Conservation (phyloP, 441 rosid species). For the Aquilaria agallochum region DNA sequence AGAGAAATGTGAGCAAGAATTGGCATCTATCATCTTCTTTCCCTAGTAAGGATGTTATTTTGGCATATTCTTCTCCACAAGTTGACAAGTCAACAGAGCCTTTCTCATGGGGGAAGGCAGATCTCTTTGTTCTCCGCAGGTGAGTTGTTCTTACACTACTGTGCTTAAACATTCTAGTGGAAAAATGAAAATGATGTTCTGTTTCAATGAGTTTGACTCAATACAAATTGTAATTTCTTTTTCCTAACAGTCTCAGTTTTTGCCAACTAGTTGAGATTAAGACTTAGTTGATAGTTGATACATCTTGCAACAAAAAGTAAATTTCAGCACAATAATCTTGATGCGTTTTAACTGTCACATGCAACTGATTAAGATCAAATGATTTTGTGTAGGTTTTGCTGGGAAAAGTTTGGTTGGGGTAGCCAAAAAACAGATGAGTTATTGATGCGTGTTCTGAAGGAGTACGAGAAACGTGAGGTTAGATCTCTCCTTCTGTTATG, state of each 20-base stretch:
- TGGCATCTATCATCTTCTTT: constrained; percentile 91
- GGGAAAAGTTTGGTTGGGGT: constrained; percentile 94
- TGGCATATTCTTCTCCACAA: constrained; percentile 83
- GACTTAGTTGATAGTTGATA: no score
- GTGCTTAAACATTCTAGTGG: no score
- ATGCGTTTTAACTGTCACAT: no score
- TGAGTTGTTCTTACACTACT: constrained; percentile 27
- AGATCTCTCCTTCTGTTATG: constrained; percentile 6
- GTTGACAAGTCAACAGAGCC: constrained; percentile 90
- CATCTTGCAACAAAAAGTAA: no score
- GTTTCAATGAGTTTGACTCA: neutral
- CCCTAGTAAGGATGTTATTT: constrained; percentile 82
- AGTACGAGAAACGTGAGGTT: constrained; percentile 92
- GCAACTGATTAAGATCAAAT: no score
- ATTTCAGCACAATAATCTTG: no score
- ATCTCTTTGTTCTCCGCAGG: constrained; percentile 74
- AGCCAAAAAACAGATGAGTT: constrained; percentile 80
- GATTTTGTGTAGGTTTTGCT: constrained; percentile 54
- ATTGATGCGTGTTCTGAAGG: constrained; percentile 83
- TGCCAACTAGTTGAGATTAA: no score
- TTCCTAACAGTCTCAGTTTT: no score
- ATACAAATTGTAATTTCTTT: neutral
- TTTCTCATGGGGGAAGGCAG: constrained; percentile 96
- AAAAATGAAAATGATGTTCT: neutral
- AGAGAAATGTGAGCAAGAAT: constrained; percentile 99